Base-by-base conservation (phyloP, 129 eudicot species). In the sunflower (Helianthus annuus) region DNA sequence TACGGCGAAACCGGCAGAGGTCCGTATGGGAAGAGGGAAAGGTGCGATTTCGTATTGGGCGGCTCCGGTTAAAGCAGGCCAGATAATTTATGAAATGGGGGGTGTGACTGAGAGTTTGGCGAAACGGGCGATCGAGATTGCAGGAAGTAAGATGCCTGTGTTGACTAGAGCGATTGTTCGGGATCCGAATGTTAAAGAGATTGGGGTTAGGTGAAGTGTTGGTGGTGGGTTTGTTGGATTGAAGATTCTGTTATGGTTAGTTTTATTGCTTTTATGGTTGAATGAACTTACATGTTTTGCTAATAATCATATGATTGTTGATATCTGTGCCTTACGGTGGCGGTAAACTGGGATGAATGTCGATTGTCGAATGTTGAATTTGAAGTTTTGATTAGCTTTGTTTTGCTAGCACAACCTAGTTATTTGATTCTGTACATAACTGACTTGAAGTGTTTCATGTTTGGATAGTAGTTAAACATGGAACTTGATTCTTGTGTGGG, bases 21-120 rank as follows among this genome's bases (percentile, higher is more conserved):
- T 68, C 3, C 80, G 87, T 24, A 83, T 79, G 84, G 84, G 81
- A 6, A 68, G 79, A 27, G 87, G 84, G 11, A 83, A 80, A 71
- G 84, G 82, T 39, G 53, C 65, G 0, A 63, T 70, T 39, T 63
- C 78, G 17, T 70, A 72, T 74, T 77, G 82, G 81, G 88, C 75
- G 44, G 84, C 83, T 48, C 83, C 82, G 10, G 85, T 77, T 13
- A 61, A 79, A 66, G 32, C 64, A 3, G 83, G 83, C 4, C 83
- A 73, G 14, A 79, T 72, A 1, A 14, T 79, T 1, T 79, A 72
- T 73, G 83, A 79, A 79, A 79, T 79, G 74, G 83, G 83, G 0
- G 83, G 83, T 19, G 83, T 79, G 2, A 66, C 79, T 0, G 83
- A 79, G 10, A 74, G 69, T 48, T 57, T 79, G 52, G 83, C 83